Evolutionary conservation across 2,329 filamentous ascomycete genomes (phyloP), one percentile per base, ranked within the genome.

Genomic region (Pyrenophora tritici-repentis): DNA sequence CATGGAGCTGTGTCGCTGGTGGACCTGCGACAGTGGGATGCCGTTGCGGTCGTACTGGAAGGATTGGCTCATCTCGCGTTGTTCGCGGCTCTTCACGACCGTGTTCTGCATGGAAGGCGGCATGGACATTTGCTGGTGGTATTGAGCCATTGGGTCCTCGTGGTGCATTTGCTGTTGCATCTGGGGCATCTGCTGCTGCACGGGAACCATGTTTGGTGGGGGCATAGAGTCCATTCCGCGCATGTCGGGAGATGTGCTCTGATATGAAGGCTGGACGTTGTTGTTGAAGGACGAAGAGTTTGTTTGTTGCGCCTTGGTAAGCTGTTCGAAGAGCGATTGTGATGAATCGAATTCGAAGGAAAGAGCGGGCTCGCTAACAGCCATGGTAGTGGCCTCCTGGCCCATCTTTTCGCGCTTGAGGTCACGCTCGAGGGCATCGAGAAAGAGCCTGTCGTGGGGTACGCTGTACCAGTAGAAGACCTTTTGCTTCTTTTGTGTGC

Each of bases 381-480:
- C 94, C 66, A 96, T 87, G 13, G 94, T 99, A 43, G 92, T 99
- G 50, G 94, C 91, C 78, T 99, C 94, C 78, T 99, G 94, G 62
- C 89, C 88, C 93, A 97, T 97, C 85, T 99, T 99, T 79, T 99
- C 94, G 71, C 94, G 86, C 86, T 99, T 99, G 72, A 99, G 79
- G 72, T 99, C 94, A 61, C 94, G 88, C 82, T 99, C 94, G 66
- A 99, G 81, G 33, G 94, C 94, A 79, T 99, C 94, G 63, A 99
- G 87, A 78, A 99, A 99, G 43, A 99, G 86, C 47, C 94, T 86
- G 77, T 99, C 94, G 75, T 99, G 94, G 1, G 94, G 94, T 40
- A 99, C 94, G 79, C 92, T 97, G 79, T 97, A 99, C 94, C 94
- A 99, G 80, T 97, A 99, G 72, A 99, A 99, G 61, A 99, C 94